Conservation (phyloP, 345 rosid genomes). For the Citrus sp. region DNA sequence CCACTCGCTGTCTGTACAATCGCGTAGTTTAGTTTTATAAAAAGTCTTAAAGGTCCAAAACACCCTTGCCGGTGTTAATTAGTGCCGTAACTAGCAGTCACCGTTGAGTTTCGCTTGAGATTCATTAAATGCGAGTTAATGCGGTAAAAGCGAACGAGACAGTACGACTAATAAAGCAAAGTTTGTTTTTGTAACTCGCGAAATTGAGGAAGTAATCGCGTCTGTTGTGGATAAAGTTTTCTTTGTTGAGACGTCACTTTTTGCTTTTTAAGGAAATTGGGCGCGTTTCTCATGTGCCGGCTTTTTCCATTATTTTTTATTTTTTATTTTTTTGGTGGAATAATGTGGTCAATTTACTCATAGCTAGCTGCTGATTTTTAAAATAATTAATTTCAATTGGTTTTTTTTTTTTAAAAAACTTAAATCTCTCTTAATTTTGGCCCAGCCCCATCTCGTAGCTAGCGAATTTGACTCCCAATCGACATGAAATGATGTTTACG, state of each 20-base stretch:
- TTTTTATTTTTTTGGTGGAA: neutral
- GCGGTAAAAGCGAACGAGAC: neutral
- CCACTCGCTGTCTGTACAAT: neutral
- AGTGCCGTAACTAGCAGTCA: neutral
- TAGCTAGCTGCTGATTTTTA: neutral
- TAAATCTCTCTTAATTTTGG: neutral
- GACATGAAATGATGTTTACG: too few species aligned
- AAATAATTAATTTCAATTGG: too few species aligned
- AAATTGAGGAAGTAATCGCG: neutral
- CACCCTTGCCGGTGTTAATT: neutral
- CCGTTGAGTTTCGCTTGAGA: neutral
- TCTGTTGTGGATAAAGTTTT: conserved; percentile 2
- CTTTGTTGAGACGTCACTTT: neutral
- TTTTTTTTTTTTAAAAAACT: neutral
- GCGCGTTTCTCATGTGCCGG: conserved; percentile 14
- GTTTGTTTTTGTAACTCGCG: neutral
- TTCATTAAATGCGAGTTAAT: neutral
- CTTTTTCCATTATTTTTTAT: neutral
- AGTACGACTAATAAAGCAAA: neutral
- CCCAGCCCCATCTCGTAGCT: neutral
- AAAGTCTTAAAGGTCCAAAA: neutral
- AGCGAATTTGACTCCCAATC: too few species aligned
- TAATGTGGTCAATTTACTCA: conserved; percentile 2
- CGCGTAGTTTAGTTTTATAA: neutral
- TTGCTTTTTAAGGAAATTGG: neutral